Evolutionary conservation across 441 rosid species (phyloP).

Genomic region (Corymbia calophylla): DNA sequence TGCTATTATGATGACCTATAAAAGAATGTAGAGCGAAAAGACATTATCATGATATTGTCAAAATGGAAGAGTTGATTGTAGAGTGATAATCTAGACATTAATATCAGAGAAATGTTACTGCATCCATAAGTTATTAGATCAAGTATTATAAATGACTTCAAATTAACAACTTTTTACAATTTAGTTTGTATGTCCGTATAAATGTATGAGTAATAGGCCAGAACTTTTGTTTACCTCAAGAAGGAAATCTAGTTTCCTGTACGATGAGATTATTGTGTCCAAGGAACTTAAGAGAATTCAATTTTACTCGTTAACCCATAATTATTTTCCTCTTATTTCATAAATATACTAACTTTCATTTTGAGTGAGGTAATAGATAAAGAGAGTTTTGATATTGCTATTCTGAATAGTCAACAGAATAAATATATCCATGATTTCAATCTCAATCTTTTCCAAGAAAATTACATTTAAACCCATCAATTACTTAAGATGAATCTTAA

Average conservation of each 20-base stretch:
- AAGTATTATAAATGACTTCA: neutral
- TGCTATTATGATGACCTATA: neutral
- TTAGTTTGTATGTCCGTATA: neutral
- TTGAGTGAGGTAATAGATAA: too few species aligned
- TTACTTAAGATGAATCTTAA: neutral
- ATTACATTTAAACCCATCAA: neutral
- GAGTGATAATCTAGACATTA: neutral
- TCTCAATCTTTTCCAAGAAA: too few species aligned
- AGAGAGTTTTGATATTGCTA: too few species aligned
- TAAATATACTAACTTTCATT: too few species aligned
- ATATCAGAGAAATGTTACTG: neutral
- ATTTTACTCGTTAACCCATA: too few species aligned
- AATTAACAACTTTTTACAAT: neutral
- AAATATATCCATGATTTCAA: too few species aligned
- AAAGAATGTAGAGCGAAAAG: neutral
- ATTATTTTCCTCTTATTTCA: too few species aligned
- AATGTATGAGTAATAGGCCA: neutral
- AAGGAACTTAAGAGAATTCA: too few species aligned
- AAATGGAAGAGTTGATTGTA: neutral
- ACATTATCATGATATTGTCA: neutral
- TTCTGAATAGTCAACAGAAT: too few species aligned
- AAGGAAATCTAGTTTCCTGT: too few species aligned
- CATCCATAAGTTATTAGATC: neutral
- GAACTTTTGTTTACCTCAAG: too few species aligned
- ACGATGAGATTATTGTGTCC: too few species aligned